phyloP scores from a whole-genome alignment of 371 early-diverging fungal genomes.

The Lichtheimia ramosa region DNA sequence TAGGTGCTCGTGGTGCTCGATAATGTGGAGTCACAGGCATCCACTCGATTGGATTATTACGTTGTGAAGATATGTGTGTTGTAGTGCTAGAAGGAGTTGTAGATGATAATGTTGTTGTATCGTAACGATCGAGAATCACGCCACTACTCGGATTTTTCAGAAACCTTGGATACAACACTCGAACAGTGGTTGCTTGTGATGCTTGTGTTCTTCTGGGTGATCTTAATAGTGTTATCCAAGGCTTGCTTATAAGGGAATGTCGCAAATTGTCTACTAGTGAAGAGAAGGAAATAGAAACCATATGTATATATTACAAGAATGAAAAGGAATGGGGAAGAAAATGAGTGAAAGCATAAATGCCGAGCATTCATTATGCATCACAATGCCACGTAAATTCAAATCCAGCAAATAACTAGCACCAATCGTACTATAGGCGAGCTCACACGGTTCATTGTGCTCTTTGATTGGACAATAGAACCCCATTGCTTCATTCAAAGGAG shows the following conservation, averaged over 20 bases:
- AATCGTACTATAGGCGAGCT: too few species aligned
- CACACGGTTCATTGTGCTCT: too few species aligned
- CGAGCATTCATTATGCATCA: too few species aligned
- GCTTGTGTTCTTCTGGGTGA: background rate
- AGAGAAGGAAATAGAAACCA: constrained; percentile 6
- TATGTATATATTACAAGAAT: constrained; percentile 1
- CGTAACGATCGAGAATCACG: background rate
- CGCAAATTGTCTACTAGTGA: background rate
- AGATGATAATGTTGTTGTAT: background rate
- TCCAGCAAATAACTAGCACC: too few species aligned
- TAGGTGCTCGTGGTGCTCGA: constrained; percentile 77
- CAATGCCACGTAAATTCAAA: too few species aligned
- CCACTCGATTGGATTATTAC: constrained; percentile 8
- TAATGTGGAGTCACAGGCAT: constrained; percentile 66
- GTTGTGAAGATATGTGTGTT: background rate
- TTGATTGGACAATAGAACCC: too few species aligned
- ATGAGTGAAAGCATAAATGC: background rate
- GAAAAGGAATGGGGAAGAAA: background rate
- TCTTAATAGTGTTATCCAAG: background rate
- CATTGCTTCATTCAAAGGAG: too few species aligned
- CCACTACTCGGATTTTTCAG: constrained; percentile 1
- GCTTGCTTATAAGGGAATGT: background rate
- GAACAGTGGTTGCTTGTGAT: background rate
- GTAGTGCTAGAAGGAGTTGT: background rate
- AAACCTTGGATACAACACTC: constrained; percentile 12